These are phyloP conservation scores for Jackrogersella minutella DNA, from an alignment of 495 filamentous ascomycete species.

Conservation along the genomic window DNA sequence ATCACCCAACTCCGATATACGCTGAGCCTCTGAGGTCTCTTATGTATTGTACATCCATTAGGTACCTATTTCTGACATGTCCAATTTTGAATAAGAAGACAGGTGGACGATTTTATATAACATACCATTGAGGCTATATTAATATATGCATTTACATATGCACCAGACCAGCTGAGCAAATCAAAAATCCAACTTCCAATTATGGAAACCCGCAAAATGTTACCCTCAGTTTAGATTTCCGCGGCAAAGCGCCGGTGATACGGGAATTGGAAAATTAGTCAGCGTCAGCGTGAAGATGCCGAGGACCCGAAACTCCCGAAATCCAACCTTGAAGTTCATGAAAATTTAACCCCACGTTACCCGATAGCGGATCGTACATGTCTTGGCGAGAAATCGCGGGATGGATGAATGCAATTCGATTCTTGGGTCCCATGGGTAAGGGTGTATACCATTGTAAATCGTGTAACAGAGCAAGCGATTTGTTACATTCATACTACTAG, in stretches of 20 bases:
- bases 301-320: constrained; percentile 18
- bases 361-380: constrained; percentile 31
- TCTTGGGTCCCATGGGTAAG: constrained; percentile 22
- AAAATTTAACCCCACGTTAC: constrained; percentile 29
- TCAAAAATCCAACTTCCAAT: constrained; percentile 16
- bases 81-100: too few relatives aligned
- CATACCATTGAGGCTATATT: too few relatives aligned
- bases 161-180: too few relatives aligned
- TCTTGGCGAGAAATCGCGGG: constrained; percentile 31
- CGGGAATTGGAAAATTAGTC: not conserved
- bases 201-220: constrained; percentile 7
- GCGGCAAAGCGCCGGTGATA: constrained; percentile 9
- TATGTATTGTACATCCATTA: too few relatives aligned
- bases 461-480: constrained; percentile 19
- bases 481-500: too few relatives aligned
- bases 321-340: too few relatives aligned
- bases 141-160: too few relatives aligned
- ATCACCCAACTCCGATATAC: not conserved
- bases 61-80: too few relatives aligned
- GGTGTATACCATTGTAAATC: too few relatives aligned
- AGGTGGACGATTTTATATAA: too few relatives aligned
- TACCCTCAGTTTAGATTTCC: not conserved
- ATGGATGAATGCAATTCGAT: constrained; percentile 22
- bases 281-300: constrained; percentile 5
- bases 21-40: too few relatives aligned